These are phyloP conservation scores for Globisporangium megalacanthum DNA, from an alignment of 352 stramenopile genomes.

Conservation along the genomic window DNA sequence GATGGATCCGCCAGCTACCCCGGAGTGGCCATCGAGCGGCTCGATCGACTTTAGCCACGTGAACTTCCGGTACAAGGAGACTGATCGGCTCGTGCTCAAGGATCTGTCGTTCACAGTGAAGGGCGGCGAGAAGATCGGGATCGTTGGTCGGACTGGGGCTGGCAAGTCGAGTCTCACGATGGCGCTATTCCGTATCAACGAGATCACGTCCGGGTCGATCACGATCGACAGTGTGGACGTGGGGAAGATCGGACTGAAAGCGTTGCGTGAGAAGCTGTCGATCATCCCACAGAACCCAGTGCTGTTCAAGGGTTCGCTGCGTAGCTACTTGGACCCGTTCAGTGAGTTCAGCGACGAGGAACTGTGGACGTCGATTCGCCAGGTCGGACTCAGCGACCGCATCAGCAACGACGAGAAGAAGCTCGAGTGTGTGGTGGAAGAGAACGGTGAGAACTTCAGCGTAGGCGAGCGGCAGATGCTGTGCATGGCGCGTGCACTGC, in stretches of 20 bases:
- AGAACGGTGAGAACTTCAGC: conserved; percentile 87
- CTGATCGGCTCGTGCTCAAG: conserved; percentile 20
- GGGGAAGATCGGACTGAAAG: conserved; percentile 48
- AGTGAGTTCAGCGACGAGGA: conserved; percentile 51
- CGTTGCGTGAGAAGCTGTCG: conserved; percentile 56
- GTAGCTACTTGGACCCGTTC: conserved; percentile 87
- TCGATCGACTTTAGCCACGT: conserved; percentile 81
- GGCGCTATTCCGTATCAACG: conserved; percentile 77
- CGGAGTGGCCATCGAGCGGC: conserved; percentile 77
- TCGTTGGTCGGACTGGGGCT: conserved; percentile 24
- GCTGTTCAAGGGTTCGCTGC: conserved; percentile 86
- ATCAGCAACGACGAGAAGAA: too few species aligned
- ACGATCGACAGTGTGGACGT: conserved; percentile 69
- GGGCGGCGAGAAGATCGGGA: conserved; percentile 54
- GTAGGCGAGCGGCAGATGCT: conserved; percentile 91
- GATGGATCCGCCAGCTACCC: conserved; percentile 24
- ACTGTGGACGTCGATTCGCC: conserved; percentile 36
- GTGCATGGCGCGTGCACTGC: conserved; percentile 51
- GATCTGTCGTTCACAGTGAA: conserved; percentile 27
- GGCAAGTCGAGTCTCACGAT: conserved; percentile 72
- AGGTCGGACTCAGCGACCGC: conserved; percentile 54
- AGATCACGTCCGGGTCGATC: conserved; percentile 71
- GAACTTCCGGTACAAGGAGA: conserved; percentile 53
- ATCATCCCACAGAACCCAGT: conserved; percentile 92
- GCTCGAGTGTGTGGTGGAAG: too few species aligned